Conservation (phyloP, 1,284 basidiomycete species). For the Pseudozyma tsukubaensis region DNA sequence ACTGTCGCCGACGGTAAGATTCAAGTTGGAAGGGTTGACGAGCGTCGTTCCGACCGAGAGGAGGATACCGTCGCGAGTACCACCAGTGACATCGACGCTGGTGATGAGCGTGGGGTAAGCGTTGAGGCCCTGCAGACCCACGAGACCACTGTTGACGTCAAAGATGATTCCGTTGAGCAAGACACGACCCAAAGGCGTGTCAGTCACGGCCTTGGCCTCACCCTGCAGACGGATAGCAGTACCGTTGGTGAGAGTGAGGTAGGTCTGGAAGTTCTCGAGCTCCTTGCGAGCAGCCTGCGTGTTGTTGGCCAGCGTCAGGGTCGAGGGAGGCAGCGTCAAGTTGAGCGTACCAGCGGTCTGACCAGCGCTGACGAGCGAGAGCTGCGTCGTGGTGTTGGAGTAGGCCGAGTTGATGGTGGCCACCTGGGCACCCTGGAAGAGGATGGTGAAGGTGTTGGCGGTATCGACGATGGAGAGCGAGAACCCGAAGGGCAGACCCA, state of each 20-base stretch:
- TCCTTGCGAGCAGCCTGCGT: slow-evolving; percentile 71
- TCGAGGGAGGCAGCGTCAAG: slow-evolving; percentile 75
- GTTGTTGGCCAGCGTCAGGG: slow-evolving; percentile 72
- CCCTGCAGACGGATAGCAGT: slow-evolving; percentile 77
- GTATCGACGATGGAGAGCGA: slow-evolving; percentile 76
- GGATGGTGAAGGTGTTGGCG: slow-evolving; percentile 75
- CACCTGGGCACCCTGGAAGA: slow-evolving; percentile 75
- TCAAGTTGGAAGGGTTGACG: slow-evolving; percentile 79
- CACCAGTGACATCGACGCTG: slow-evolving; percentile 78
- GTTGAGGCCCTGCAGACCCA: slow-evolving; percentile 77
- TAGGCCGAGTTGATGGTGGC: slow-evolving; percentile 69
- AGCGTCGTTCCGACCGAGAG: slow-evolving; percentile 75
- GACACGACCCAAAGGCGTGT: slow-evolving; percentile 77
- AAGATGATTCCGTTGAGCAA: slow-evolving; percentile 80
- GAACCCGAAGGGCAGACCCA: slow-evolving; percentile 84
- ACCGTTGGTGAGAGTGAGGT: slow-evolving; percentile 71
- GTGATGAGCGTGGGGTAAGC: slow-evolving; percentile 74
- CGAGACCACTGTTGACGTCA: slow-evolving; percentile 77
- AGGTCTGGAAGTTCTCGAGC: slow-evolving; percentile 67
- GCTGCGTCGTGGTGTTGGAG: slow-evolving; percentile 41
- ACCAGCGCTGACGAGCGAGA: slow-evolving; percentile 67
- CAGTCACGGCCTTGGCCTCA: slow-evolving; percentile 76
- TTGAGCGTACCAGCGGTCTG: slow-evolving; percentile 78
- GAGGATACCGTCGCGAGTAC: slow-evolving; percentile 75
- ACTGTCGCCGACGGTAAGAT: slow-evolving; percentile 70